Percentiles rank a stretch among this genome's conserved stretches.
These are phyloP conservation scores for Zopfochytrium polystomum DNA, from an alignment of 371 early-diverging fungal species.

Conservation along the genomic window DNA sequence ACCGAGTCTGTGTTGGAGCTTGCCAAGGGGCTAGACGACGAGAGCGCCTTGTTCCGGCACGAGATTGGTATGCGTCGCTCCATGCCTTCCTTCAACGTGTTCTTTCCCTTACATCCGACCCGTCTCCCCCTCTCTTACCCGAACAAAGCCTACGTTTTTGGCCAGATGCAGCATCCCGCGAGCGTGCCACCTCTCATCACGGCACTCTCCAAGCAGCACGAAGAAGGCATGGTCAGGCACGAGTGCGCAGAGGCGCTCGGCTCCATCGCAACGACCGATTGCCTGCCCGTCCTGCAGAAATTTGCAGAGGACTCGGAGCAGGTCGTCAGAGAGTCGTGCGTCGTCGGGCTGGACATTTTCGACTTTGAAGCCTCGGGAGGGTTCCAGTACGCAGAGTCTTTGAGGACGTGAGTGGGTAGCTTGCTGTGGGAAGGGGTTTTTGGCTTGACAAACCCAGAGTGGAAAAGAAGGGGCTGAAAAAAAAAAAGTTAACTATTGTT, in stretches of 20 bases:
- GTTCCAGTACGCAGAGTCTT: slow-evolving; percentile 56
- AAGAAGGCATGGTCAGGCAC: slow-evolving; percentile 97
- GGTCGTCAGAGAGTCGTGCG: slow-evolving; percentile 94
- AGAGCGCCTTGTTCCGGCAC: slow-evolving; percentile 93
- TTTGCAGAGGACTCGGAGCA: slow-evolving; percentile 75
- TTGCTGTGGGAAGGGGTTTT: too few species aligned
- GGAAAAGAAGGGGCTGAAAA: too few species aligned
- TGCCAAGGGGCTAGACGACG: slow-evolving; percentile 81
- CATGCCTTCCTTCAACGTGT: background rate
- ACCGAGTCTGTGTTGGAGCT: slow-evolving; percentile 82
- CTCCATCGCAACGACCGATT: slow-evolving; percentile 94
- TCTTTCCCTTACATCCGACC: too few species aligned
- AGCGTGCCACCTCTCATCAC: slow-evolving; percentile 82
- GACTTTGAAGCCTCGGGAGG: slow-evolving; percentile 64
- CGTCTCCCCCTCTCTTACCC: too few species aligned
- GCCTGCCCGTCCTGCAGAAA: slow-evolving; percentile 67
- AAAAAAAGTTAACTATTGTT: too few species aligned
- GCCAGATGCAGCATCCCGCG: slow-evolving; percentile 94
- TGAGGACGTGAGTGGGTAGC: too few species aligned
- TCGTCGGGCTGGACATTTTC: slow-evolving; percentile 97
- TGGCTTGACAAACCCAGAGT: too few species aligned
- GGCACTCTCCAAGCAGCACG: slow-evolving; percentile 63
- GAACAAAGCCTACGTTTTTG: slow-evolving; percentile 97
- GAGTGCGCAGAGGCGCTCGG: slow-evolving; percentile 99
- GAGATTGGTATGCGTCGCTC: slow-evolving; percentile 82